Conservation (phyloP, 305 asterid species). For the Fraxinus greggii region DNA sequence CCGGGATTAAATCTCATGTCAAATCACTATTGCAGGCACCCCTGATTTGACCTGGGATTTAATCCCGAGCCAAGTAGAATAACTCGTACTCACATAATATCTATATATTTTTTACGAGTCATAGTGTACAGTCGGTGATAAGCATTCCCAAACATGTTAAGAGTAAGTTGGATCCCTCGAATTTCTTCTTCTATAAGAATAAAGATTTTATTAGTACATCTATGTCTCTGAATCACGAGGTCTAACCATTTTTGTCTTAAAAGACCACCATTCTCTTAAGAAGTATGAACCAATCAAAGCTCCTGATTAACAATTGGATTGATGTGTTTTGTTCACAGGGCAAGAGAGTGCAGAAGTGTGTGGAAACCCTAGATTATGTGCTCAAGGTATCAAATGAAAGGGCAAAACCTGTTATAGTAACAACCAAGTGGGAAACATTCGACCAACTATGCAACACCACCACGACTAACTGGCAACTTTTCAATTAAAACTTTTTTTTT, state of each 20-base stretch:
- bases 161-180: neutral
- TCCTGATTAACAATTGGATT: neutral
- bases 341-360: conserved; percentile 59
- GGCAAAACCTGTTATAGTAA: conserved; percentile 37
- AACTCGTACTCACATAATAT: neutral
- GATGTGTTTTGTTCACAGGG: conserved; percentile 34
- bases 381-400: conserved; percentile 51
- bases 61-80: too few relatives aligned
- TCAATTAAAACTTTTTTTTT: conserved; percentile 29
- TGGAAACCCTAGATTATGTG: conserved; percentile 30
- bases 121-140: too few relatives aligned
- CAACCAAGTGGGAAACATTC: conserved; percentile 49
- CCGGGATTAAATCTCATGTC: too few relatives aligned
- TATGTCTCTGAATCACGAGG: neutral
- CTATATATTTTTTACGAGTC: neutral
- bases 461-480: conserved; percentile 50
- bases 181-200: neutral
- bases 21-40: too few relatives aligned
- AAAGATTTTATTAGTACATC: neutral
- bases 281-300: neutral
- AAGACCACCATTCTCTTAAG: neutral
- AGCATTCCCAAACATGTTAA: neutral
- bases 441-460: conserved; percentile 32
- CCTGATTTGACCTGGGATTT: too few relatives aligned
- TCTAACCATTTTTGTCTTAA: neutral